phyloP scores from a whole-genome alignment of 257 asterid species.

The Solanum bulbocastanum region DNA sequence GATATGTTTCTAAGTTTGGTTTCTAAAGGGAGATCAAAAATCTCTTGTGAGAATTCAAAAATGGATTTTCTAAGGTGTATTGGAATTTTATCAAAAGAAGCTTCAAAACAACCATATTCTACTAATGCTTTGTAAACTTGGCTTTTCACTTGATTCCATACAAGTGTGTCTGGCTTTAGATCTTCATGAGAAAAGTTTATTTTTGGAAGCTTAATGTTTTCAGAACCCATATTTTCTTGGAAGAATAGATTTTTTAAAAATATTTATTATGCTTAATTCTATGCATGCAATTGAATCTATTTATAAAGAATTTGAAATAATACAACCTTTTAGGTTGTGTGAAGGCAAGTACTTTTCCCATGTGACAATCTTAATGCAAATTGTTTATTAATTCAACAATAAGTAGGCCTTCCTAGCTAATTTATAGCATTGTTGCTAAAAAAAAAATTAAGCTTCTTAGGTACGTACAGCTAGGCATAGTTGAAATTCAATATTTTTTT shows the following conservation, averaged over 20 bases:
- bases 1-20: constrained; percentile 30
- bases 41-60: constrained; percentile 18
- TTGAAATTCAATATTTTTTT: no score
- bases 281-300: neutral
- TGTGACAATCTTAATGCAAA: no score
- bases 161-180: constrained; percentile 14
- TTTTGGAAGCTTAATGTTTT: constrained; percentile 28
- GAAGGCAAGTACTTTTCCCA: no score
- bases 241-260: neutral
- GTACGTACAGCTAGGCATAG: neutral
- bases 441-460: no score
- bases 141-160: constrained; percentile 23
- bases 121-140: constrained; percentile 35
- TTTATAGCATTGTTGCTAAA: no score
- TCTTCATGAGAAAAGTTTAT: constrained; percentile 29
- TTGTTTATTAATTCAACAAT: no score
- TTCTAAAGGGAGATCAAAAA: constrained; percentile 50
- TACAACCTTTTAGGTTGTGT: no score
- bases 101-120: constrained; percentile 57
- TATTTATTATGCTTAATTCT: neutral
- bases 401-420: no score
- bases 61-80: constrained; percentile 13
- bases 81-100: constrained; percentile 25
- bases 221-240: constrained; percentile 22
- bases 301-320: neutral